Evolutionary conservation across 2,329 filamentous ascomycete genomes (phyloP), one percentile per base, ranked within the genome.

Genomic region (Xylaria sp.): DNA sequence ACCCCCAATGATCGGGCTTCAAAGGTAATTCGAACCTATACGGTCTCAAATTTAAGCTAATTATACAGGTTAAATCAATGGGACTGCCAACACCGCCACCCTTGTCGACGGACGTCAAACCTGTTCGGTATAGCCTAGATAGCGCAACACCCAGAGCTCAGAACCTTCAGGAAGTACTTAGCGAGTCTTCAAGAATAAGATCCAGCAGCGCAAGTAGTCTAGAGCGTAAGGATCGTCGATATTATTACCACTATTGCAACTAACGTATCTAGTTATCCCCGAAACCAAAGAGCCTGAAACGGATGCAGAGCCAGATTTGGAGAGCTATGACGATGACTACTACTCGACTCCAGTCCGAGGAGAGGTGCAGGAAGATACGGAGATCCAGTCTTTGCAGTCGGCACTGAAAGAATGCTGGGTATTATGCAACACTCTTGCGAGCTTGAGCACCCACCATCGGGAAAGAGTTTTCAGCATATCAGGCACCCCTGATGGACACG

Each of bases 321-420:
- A 90, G 75, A 84, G 85, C 37, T 87, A 86, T 69, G 84, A 87
- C 59, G 83, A 86, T 37, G 80, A 83, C 21, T 81, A 82, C 5
- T 85, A 85, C 50, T 80, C 81, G 59, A 80, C 80, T 9, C 81
- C 81, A 37, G 80, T 78, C 18, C 77, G 78, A 48, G 81, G 78
- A 65, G 84, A 87, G n/a, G 84, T 65, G 4, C 55, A 35, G 16
- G 75, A 75, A 13, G 72, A 88, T 64, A 84, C 85, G 60, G 91
- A 93, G 75, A 83, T 93, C 27, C 83, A 81, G 29, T 91, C 91
- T 8, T 83, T 97, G n/a, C 89, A 88, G 70, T 89, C 88, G 35
- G 93, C 94, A 2, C 84, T 98, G 18, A 89, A 92, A 70, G 93
- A 97, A 82, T 97, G 94, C 80, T 98, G 94, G 94, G 97, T 91